Evolutionary conservation across 1,139 yeast species (phyloP).

Genomic region (Hemisphaericaspora xylofermentans): DNA sequence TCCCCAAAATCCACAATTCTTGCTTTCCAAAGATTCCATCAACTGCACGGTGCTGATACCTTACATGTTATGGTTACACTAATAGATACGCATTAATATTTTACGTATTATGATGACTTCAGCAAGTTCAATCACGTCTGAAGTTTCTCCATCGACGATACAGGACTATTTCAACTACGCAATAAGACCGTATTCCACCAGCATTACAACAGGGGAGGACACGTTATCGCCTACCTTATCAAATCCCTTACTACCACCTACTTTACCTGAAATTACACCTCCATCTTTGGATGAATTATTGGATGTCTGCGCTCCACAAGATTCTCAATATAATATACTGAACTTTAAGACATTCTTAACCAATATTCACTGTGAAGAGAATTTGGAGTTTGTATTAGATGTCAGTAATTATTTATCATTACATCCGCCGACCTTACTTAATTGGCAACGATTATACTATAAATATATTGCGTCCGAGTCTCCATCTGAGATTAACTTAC

Average conservation of each 20-base stretch:
- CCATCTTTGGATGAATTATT: slow-evolving; percentile 6
- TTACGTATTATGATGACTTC: background rate
- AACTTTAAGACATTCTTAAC: slow-evolving; percentile 11
- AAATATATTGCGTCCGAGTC: slow-evolving; percentile 13
- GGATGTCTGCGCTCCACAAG: slow-evolving; percentile 1
- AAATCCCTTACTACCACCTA: slow-evolving; percentile 4
- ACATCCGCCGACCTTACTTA: slow-evolving; percentile 6
- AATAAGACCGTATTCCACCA: slow-evolving; percentile 3
- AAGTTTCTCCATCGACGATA: background rate
- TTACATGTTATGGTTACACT: background rate
- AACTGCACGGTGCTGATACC: too few relatives aligned
- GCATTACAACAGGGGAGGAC: background rate
- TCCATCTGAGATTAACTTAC: slow-evolving; percentile 15
- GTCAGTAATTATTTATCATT: slow-evolving; percentile 9
- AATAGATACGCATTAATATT: background rate
- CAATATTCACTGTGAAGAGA: slow-evolving; percentile 16
- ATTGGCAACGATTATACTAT: slow-evolving; percentile 14
- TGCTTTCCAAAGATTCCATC: too few relatives aligned
- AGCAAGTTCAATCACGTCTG: slow-evolving; percentile 2
- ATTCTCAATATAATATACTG: slow-evolving; percentile 6
- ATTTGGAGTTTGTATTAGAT: slow-evolving; percentile 15
- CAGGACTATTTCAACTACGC: background rate
- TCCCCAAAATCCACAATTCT: too few relatives aligned
- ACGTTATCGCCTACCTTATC: slow-evolving; percentile 4
- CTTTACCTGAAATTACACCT: background rate